These are phyloP conservation scores for Plasmodium coatneyi DNA, from an alignment of 169 alveolate species.

Conservation along the genomic window DNA sequence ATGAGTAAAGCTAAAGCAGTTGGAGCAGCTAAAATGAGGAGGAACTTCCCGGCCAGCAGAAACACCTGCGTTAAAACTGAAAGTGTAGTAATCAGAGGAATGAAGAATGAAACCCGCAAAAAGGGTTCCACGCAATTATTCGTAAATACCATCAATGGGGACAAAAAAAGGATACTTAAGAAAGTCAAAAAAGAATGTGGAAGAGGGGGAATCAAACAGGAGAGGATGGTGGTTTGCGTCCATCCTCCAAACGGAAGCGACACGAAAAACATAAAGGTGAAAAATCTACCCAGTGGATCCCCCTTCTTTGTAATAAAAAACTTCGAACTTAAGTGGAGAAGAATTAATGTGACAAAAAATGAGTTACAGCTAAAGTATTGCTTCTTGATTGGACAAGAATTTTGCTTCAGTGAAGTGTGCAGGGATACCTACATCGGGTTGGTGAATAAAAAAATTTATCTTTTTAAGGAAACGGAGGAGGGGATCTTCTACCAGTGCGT, in stretches of 20 bases:
- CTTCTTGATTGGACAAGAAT: slow-evolving; percentile 66
- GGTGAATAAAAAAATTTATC: slow-evolving; percentile 44
- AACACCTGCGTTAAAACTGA: not conserved
- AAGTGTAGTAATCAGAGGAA: not conserved
- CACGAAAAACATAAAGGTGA: not conserved
- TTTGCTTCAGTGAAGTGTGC: slow-evolving; percentile 46
- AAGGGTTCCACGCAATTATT: not conserved
- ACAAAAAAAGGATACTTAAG: not conserved
- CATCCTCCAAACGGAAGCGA: not conserved
- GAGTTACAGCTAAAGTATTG: slow-evolving; percentile 66
- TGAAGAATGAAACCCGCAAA: not conserved
- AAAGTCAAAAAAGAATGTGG: not conserved
- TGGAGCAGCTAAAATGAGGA: not conserved
- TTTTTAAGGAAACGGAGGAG: slow-evolving; percentile 48
- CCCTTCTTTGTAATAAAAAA: slow-evolving; percentile 29
- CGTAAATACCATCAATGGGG: not conserved
- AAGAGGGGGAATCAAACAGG: not conserved
- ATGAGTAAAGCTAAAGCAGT: not conserved
- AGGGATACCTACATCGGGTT: slow-evolving; percentile 24
- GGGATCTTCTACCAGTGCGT: slow-evolving; percentile 48
- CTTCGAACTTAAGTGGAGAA: slow-evolving; percentile 28
- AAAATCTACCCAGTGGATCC: not conserved
- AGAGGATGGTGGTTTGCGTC: not conserved
- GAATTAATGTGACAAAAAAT: slow-evolving; percentile 11
- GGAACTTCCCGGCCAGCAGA: not conserved